Base-by-base conservation (phyloP, 2,329 filamentous ascomycete genomes). In the Clonostachys rosea region DNA sequence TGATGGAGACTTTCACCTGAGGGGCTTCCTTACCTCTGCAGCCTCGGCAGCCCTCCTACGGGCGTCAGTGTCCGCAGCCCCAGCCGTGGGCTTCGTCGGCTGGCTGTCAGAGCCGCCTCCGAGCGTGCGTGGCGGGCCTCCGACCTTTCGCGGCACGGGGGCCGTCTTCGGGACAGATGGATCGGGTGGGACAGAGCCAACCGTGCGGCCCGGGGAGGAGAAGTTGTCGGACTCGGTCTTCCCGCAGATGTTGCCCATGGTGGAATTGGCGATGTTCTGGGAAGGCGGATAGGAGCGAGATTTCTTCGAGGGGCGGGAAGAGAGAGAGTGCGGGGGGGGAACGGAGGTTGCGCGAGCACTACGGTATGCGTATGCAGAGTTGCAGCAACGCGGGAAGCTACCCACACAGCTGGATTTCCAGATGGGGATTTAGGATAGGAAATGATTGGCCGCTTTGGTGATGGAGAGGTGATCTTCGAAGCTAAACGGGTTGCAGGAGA, bases 221-320 rank as follows among this genome's bases (percentile, higher is more conserved):
- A 91, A 94, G 65, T 81, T 74, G 56, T 87, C 83, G 52, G 79
- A 70, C 34, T 81, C 71, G 49, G 75, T 66, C 65, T 89, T 91
- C 63, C 89, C 88, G 73, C 89, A 96, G 68, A 90, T 78, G 65
- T 90, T 92, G 50, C 91, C 91, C 91, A 96, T 96, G 54, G 49
- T 47, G 44, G 37, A 40, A 35, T 18, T n/a, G 14, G 36, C 14
- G 36, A n/a, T 39, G 14, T 8, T 37, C 17, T 18, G 36, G 36
- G 24, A 30, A 30, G 24, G 24, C 24, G 24, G 24, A 30, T 30
- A n/a, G 14, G 11, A 18, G 36, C 12, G 36, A 18, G 36, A 11
- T 39, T 14, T 12, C 14, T 14, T 12, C 2, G 16, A 11, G 36
- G 36, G 16, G 17, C 14, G 36, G 16, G 36, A 39, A 14, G 36